Evolutionary conservation across 1,284 basidiomycete species (phyloP).

Genomic region (Phylloboletellus chloephorus): DNA sequence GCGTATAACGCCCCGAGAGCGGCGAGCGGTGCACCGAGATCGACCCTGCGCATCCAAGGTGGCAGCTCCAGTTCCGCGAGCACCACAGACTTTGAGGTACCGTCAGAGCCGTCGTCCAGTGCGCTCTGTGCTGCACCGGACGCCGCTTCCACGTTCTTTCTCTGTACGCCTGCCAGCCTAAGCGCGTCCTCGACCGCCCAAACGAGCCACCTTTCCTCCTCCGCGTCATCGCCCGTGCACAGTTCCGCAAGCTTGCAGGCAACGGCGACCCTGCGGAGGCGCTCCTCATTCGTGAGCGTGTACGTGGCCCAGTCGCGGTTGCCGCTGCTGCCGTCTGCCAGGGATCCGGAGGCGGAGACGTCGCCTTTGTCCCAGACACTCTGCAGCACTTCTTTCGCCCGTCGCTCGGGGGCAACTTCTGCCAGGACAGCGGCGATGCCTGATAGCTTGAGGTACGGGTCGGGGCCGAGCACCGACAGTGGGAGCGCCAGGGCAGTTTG

Average conservation of each 20-base stretch:
- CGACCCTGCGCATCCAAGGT: constrained; percentile 51
- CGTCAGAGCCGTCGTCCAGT: not conserved
- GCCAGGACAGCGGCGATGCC: constrained; percentile 66
- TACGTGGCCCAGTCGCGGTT: constrained; percentile 22
- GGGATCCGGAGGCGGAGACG: not conserved
- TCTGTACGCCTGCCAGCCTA: constrained; percentile 31
- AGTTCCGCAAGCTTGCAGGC: constrained; percentile 65
- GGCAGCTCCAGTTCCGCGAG: constrained; percentile 56
- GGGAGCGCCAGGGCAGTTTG: constrained; percentile 50
- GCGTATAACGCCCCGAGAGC: constrained; percentile 62
- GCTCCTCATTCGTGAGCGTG: constrained; percentile 40
- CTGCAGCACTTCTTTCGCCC: constrained; percentile 50
- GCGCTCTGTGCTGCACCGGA: not conserved
- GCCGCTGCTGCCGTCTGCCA: not conserved
- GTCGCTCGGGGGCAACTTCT: constrained; percentile 51
- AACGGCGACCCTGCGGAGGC: constrained; percentile 57
- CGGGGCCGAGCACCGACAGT: constrained; percentile 41
- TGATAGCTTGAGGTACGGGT: constrained; percentile 62
- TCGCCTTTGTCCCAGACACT: constrained; percentile 36
- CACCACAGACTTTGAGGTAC: constrained; percentile 16
- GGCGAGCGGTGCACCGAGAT: constrained; percentile 67
- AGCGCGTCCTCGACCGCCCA: constrained; percentile 62
- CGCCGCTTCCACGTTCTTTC: not conserved
- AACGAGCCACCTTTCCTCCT: constrained; percentile 54
- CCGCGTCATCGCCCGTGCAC: constrained; percentile 31